These are phyloP conservation scores for Colletotrichum acutatum DNA, from an alignment of 2,329 filamentous ascomycete genomes.

Conservation along the genomic window DNA sequence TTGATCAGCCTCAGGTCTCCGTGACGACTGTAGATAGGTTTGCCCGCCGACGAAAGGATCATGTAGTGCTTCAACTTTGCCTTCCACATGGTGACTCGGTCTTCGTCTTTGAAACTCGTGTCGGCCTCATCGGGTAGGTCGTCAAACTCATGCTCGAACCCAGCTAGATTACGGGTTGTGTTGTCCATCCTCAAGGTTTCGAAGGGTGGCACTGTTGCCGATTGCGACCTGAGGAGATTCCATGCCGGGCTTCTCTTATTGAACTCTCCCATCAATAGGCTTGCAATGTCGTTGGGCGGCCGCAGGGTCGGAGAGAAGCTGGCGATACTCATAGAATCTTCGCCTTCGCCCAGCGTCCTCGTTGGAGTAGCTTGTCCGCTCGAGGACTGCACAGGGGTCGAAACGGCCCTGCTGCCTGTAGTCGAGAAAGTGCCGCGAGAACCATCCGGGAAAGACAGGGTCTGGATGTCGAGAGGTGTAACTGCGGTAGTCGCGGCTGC, in stretches of 20 bases:
- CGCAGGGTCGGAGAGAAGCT: constrained; percentile 74
- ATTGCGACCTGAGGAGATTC: constrained; percentile 72
- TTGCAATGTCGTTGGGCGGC: constrained; percentile 79
- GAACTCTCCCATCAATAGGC: constrained; percentile 79
- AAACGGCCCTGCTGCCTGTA: constrained; percentile 46
- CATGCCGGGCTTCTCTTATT: constrained; percentile 75
- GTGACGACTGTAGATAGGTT: constrained; percentile 96
- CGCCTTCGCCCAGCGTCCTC: constrained; percentile 58
- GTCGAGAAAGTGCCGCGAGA: constrained; percentile 71
- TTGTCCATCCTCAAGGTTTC: constrained; percentile 58
- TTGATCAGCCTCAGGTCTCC: constrained; percentile 92
- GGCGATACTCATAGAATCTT: constrained; percentile 73
- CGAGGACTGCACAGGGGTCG: constrained; percentile 45
- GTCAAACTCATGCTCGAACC: constrained; percentile 84
- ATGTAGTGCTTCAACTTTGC: constrained; percentile 97
- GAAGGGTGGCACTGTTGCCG: constrained; percentile 69
- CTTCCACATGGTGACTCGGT: constrained; percentile 81
- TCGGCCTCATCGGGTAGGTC: constrained; percentile 68
- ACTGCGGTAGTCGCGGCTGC: constrained; percentile 86
- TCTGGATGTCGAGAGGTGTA: constrained; percentile 83
- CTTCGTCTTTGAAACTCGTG: constrained; percentile 60
- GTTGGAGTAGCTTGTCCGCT: constrained; percentile 55
- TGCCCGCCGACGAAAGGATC: constrained; percentile 94
- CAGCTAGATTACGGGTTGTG: constrained; percentile 65
- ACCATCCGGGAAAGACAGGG: constrained; percentile 77